These are phyloP conservation scores for Phytopythium oedochilum DNA, from an alignment of 352 stramenopile genomes.

Conservation along the genomic window DNA sequence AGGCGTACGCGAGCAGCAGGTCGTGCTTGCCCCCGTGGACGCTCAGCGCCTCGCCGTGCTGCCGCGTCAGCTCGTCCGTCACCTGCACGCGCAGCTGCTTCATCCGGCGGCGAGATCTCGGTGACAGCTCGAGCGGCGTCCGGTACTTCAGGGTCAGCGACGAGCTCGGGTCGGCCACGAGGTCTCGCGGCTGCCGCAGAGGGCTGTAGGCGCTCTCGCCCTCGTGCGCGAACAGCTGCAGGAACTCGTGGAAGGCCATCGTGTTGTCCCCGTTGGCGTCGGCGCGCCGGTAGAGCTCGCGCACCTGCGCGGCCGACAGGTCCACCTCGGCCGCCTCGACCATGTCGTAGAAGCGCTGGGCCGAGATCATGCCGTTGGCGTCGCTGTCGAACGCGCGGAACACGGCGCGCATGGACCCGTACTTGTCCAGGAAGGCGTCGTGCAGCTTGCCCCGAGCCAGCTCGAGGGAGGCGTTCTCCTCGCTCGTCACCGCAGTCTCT, in stretches of 20 bases:
- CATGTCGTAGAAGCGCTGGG: conserved; percentile 71
- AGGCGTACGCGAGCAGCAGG: conserved; percentile 65
- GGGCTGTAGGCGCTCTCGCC: conserved; percentile 32
- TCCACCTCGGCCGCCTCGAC: conserved; percentile 58
- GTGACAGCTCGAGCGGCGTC: conserved; percentile 56
- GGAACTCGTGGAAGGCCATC: conserved; percentile 68
- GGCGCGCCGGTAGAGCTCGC: conserved; percentile 45
- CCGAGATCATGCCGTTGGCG: conserved; percentile 62
- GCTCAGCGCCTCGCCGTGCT: conserved; percentile 46
- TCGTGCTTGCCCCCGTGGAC: conserved; percentile 63
- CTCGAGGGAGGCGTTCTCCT: conserved; percentile 11
- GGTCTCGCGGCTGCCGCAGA: conserved; percentile 7
- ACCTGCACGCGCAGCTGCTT: conserved; percentile 61
- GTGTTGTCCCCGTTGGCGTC: conserved; percentile 72
- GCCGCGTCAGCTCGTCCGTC: conserved; percentile 44
- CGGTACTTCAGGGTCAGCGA: conserved; percentile 64
- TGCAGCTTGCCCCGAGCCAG: conserved; percentile 49
- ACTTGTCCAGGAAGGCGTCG: conserved; percentile 64
- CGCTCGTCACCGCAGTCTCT: conserved; percentile 4
- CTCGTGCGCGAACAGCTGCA: conserved; percentile 55
- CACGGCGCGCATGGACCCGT: conserved; percentile 72
- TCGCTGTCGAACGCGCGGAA: conserved; percentile 73
- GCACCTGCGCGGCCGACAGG: conserved; percentile 33
- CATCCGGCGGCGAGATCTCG: conserved; percentile 52
- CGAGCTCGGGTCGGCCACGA: conserved; percentile 39